phyloP scores from a whole-genome alignment of 108 stramenopile species.

The Skeletonema potamos region DNA sequence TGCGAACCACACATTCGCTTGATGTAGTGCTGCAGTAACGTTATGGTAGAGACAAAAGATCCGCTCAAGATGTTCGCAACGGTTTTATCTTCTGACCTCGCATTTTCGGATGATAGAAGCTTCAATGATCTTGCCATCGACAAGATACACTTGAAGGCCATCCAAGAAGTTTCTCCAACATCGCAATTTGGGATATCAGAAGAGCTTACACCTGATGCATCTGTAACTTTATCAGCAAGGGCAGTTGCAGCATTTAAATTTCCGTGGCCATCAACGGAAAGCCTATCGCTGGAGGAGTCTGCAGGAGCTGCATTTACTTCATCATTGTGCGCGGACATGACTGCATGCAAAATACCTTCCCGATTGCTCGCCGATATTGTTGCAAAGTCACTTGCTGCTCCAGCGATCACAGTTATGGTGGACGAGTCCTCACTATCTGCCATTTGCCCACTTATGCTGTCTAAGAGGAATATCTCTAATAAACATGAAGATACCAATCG shows the following conservation, averaged over 20 bases:
- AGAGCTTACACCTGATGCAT: conserved; percentile 10
- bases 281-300: too few relatives aligned
- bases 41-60: conserved; percentile 71
- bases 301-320: conserved; percentile 1
- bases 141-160: conserved; percentile 47
- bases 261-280: conserved; percentile 7
- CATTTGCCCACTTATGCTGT: neutral
- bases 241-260: conserved; percentile 31
- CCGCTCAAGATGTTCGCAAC: conserved; percentile 38
- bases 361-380: conserved; percentile 77
- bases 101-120: conserved; percentile 3
- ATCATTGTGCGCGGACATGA: conserved; percentile 57
- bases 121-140: conserved; percentile 30
- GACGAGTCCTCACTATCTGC: neutral
- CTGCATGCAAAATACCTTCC: conserved; percentile 68
- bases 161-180: conserved; percentile 42
- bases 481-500: conserved; percentile 39
- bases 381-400: conserved; percentile 78
- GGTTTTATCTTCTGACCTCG: neutral
- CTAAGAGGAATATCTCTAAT: conserved; percentile 21
- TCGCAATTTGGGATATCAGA: conserved; percentile 36
- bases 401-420: conserved; percentile 46
- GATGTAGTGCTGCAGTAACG: conserved; percentile 79
- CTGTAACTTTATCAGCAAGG: conserved; percentile 30
- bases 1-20: conserved; percentile 78